phyloP scores from a whole-genome alignment of 1,284 basidiomycete genomes.

The Ustilago tritici region DNA sequence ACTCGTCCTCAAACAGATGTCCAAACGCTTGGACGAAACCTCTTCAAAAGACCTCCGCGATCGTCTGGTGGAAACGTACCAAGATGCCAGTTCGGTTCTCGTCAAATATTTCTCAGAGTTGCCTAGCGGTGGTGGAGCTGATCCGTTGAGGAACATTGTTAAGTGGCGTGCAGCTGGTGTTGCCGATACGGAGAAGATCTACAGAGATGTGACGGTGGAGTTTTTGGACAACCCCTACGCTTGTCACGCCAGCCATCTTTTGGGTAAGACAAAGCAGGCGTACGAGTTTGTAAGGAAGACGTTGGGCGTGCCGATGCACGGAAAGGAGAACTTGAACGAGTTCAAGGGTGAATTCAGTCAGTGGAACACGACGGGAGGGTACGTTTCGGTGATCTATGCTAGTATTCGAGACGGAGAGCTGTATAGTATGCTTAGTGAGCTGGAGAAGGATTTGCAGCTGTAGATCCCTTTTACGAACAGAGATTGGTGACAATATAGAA shows the following conservation, averaged over 20 bases:
- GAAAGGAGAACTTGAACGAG: slow-evolving; percentile 60
- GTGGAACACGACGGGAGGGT: slow-evolving; percentile 53
- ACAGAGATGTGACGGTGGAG: slow-evolving; percentile 52
- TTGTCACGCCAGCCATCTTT: slow-evolving; percentile 57
- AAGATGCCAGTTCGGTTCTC: slow-evolving; percentile 54
- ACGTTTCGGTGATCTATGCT: slow-evolving; percentile 54
- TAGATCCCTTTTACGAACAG: neutral
- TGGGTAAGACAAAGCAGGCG: slow-evolving; percentile 54
- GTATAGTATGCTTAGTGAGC: slow-evolving; percentile 49
- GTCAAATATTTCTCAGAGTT: slow-evolving; percentile 61
- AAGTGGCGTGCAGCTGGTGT: slow-evolving; percentile 58
- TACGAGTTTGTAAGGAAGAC: slow-evolving; percentile 63
- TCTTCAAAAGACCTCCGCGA: slow-evolving; percentile 56
- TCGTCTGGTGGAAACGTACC: slow-evolving; percentile 60
- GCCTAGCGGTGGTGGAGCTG: slow-evolving; percentile 59
- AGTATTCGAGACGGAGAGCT: slow-evolving; percentile 55
- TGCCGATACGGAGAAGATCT: slow-evolving; percentile 50
- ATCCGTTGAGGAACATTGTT: slow-evolving; percentile 62
- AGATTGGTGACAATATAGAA: neutral
- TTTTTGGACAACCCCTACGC: slow-evolving; percentile 59
- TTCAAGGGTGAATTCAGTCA: slow-evolving; percentile 54
- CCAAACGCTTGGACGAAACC: slow-evolving; percentile 60
- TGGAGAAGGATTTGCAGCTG: slow-evolving; percentile 30
- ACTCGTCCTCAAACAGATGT: slow-evolving; percentile 51
- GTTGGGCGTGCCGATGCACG: slow-evolving; percentile 64